Evolutionary conservation across 208 protist genomes (phyloP), one percentile per base, ranked within the genome.

Genomic region (Crithidia fasciculata): DNA sequence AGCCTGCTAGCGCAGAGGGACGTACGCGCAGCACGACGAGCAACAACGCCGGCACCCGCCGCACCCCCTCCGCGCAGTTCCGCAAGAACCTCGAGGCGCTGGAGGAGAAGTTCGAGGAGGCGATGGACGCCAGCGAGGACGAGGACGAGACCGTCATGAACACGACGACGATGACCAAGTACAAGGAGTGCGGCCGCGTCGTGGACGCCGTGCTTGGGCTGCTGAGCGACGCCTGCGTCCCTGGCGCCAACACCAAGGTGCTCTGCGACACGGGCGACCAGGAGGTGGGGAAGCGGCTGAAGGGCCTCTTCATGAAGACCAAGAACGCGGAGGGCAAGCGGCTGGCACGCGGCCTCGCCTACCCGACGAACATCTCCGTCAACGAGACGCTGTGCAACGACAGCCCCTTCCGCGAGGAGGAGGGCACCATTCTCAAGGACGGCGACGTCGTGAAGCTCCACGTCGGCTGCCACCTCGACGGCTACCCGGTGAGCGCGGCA

Each of bases 391-490:
- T 98, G 58, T 99, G 98, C 74, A 98, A 99, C 85, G 98, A 96
- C 84, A 97, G 95, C 16, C 98, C 99, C 2, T 88, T 98, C 55
- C 74, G 78, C 19, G 77, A 68, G 39, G 78, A 84, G 60, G 88
- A 98, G n/a, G 86, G 69, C n/a, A 79, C 84, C 28, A 65, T 85
- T 13, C 78, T 97, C 50, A 62, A 86, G 62, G 87, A 78, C 9
- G 94, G 94, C 44, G 98, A 99, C 74, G 86, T 99, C 19, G 97
- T 98, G 58, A 99, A 99, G 88, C 94, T 98, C 77, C 98, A 99
- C 78, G 78, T 99, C 4, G 98, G 98, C 62, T 95, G 89, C 75
- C 98, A 99, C 80, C 87, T 99, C 47, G 98, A 99, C 77, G 99
- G 98, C 73, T 99, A 98, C 86, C 93, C 98, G 10, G 95, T 97